Percentiles rank a stretch among this genome's conserved stretches.
phyloP scores from a whole-genome alignment of 2,329 filamentous ascomycete species.

The Ceratocystis alfenasii region DNA sequence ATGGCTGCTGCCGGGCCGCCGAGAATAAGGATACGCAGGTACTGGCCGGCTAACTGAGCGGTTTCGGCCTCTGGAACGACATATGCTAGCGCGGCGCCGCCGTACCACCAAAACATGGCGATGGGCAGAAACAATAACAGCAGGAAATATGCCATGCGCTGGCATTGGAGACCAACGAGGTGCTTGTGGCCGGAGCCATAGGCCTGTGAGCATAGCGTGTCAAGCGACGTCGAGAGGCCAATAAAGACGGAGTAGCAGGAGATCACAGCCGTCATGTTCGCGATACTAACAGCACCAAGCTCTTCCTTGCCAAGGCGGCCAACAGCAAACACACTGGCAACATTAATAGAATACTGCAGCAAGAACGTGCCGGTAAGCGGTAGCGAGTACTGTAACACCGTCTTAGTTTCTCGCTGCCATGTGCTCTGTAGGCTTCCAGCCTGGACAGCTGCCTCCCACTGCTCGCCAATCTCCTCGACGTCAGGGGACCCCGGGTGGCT shows the following conservation, averaged over 20 bases:
- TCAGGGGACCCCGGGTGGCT: slow-evolving; percentile 29
- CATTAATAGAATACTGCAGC: slow-evolving; percentile 74
- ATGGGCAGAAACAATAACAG: slow-evolving; percentile 62
- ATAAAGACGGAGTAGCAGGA: slow-evolving; percentile 67
- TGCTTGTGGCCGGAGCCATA: slow-evolving; percentile 85
- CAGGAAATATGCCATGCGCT: slow-evolving; percentile 70
- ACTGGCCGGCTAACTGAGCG: slow-evolving; percentile 56
- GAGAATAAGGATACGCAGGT: slow-evolving; percentile 58
- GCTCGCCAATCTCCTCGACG: slow-evolving; percentile 51
- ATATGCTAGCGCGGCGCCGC: slow-evolving; percentile 48
- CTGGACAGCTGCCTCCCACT: slow-evolving; percentile 77
- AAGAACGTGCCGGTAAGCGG: slow-evolving; percentile 64
- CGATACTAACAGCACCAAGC: slow-evolving; percentile 36
- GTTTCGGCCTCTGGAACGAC: slow-evolving; percentile 43
- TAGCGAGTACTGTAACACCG: slow-evolving; percentile 57
- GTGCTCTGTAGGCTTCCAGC: slow-evolving; percentile 75
- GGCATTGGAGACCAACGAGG: slow-evolving; percentile 70
- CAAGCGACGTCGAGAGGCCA: slow-evolving; percentile 77
- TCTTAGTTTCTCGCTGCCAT: slow-evolving; percentile 81
- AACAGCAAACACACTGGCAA: slow-evolving; percentile 67
- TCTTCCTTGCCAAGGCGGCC: slow-evolving; percentile 59
- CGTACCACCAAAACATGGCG: slow-evolving; percentile 56
- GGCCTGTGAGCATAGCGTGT: slow-evolving; percentile 87
- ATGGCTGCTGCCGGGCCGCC: slow-evolving; percentile 65
- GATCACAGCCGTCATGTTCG: slow-evolving; percentile 69